phyloP scores from a whole-genome alignment of 2,329 filamentous ascomycete species.

The Septoria linicola region DNA sequence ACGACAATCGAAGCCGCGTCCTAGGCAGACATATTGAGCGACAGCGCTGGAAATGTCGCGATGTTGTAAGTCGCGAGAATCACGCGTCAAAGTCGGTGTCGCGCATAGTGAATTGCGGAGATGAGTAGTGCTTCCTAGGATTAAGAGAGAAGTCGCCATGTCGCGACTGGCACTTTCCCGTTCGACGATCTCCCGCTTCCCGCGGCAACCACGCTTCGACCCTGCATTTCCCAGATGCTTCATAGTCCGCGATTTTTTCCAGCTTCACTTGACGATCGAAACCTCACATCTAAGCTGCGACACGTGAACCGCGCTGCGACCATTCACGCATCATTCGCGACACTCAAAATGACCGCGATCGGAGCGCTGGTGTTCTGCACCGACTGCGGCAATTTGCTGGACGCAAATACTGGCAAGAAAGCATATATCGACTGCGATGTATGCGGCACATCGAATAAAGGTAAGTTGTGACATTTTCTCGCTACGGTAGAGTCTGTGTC shows the following conservation, averaged over 20 bases:
- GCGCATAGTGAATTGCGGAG: not conserved
- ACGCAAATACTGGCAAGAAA: conserved; percentile 73
- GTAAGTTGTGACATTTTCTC: conserved; percentile 54
- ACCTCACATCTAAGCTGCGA: not conserved
- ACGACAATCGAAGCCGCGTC: not conserved
- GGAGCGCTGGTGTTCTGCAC: conserved; percentile 90
- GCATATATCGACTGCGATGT: conserved; percentile 78
- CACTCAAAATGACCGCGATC: conserved; percentile 72
- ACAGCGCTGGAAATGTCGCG: too few relatives aligned
- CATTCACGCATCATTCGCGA: not conserved
- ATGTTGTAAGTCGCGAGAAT: too few relatives aligned
- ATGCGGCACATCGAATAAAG: conserved; percentile 81
- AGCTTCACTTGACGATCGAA: conserved; percentile 16
- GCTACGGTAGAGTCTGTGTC: too few relatives aligned
- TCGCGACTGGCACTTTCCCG: not conserved
- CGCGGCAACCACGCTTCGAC: not conserved
- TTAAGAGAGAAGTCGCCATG: too few relatives aligned
- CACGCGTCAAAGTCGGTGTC: not conserved
- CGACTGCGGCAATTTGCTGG: conserved; percentile 86
- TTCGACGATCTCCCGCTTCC: conserved; percentile 8
- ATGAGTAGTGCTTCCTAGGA: too few relatives aligned
- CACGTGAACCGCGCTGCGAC: not conserved
- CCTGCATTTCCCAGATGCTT: not conserved
- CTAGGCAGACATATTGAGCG: not conserved
- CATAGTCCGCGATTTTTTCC: conserved; percentile 4